phyloP scores from a whole-genome alignment of 768 basidiomycete species.

The Amanita exitialis region DNA sequence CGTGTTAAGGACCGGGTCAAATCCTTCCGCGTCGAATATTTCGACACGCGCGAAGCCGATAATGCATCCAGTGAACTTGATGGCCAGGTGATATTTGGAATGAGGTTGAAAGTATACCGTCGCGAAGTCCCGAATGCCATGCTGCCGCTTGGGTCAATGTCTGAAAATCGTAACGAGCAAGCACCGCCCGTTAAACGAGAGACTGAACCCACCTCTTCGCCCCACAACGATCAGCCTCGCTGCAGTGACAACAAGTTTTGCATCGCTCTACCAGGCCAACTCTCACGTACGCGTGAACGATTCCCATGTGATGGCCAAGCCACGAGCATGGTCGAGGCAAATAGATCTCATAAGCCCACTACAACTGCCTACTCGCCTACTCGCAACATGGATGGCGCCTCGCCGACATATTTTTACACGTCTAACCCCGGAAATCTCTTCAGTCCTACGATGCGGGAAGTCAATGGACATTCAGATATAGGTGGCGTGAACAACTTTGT shows the following conservation, averaged over 20 bases:
- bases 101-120: constrained; percentile 35
- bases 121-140: constrained; percentile 15
- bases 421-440: constrained; percentile 10
- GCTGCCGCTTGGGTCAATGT: constrained; percentile 1
- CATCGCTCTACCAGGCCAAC: constrained; percentile 21
- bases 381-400: constrained; percentile 12
- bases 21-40: constrained; percentile 57
- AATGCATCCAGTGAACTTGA: constrained; percentile 41
- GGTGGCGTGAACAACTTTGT: neutral
- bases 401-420: constrained; percentile 27
- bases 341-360: constrained; percentile 5
- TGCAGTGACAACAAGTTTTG: constrained; percentile 9
- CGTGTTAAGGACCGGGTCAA: constrained; percentile 12
- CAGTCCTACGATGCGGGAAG: constrained; percentile 4
- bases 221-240: constrained; percentile 7
- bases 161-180: constrained; percentile 12
- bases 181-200: constrained; percentile 10
- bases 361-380: constrained; percentile 1
- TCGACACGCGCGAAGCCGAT: constrained; percentile 50
- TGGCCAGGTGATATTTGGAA: constrained; percentile 37
- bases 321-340: constrained; percentile 9
- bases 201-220: neutral
- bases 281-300: constrained; percentile 25
- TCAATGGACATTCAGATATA: neutral
- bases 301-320: constrained; percentile 16